phyloP scores from a whole-genome alignment of 768 basidiomycete genomes.

The Suillus lakei region DNA sequence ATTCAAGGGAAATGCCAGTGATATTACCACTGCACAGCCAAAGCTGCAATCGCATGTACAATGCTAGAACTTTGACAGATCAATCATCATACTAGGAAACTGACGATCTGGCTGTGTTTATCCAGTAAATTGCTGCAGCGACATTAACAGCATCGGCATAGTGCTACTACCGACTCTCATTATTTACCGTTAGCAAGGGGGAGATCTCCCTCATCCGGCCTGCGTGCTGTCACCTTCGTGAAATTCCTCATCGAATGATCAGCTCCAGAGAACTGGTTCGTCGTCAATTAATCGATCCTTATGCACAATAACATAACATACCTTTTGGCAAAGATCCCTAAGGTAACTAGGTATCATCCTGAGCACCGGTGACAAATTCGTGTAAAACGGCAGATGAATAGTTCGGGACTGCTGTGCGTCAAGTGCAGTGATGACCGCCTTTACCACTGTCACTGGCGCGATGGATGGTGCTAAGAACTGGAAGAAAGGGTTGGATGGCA shows the following conservation, averaged over 20 bases:
- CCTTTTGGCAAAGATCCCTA: slow-evolving; percentile 79
- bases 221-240: slow-evolving; percentile 62
- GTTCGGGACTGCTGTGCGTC: slow-evolving; percentile 79
- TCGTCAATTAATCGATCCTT: not conserved
- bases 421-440: slow-evolving; percentile 78
- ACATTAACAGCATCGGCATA: not conserved
- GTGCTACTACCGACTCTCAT: not conserved
- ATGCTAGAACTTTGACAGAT: not conserved
- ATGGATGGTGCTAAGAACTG: slow-evolving; percentile 81
- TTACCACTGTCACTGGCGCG: slow-evolving; percentile 75
- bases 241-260: slow-evolving; percentile 76
- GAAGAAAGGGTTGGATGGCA: slow-evolving; percentile 56
- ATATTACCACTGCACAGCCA: not conserved
- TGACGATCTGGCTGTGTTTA: not conserved
- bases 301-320: slow-evolving; percentile 34
- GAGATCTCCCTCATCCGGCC: slow-evolving; percentile 54
- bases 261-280: slow-evolving; percentile 61
- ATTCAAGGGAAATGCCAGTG: not conserved
- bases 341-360: slow-evolving; percentile 70
- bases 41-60: not conserved
- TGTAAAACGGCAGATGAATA: slow-evolving; percentile 76
- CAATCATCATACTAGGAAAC: not conserved
- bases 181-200: not conserved
- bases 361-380: slow-evolving; percentile 60
- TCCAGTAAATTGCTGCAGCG: slow-evolving; percentile 4